phyloP scores from a whole-genome alignment of 2,329 filamentous ascomycete genomes.

The Ophidiomyces ophidiicola region DNA sequence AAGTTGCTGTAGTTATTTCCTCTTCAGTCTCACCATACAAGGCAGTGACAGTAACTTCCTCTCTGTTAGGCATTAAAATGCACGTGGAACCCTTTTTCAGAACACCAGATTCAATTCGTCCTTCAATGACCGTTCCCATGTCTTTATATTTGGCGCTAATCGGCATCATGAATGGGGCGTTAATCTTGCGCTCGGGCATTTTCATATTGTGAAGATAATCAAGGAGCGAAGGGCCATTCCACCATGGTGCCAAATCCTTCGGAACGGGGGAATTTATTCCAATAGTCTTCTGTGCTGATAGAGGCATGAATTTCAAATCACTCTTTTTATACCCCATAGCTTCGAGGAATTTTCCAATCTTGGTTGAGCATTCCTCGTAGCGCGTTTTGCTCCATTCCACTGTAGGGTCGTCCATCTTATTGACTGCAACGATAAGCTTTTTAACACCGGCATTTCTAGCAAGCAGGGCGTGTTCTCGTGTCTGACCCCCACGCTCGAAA shows the following conservation, averaged over 20 bases:
- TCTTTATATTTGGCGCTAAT: slow-evolving; percentile 93
- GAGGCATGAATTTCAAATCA: slow-evolving; percentile 89
- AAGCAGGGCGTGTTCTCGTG: slow-evolving; percentile 91
- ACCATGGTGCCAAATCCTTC: slow-evolving; percentile 66
- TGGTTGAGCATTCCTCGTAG: slow-evolving; percentile 84
- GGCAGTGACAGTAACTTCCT: slow-evolving; percentile 66
- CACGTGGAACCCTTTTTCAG: slow-evolving; percentile 79
- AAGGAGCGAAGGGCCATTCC: slow-evolving; percentile 75
- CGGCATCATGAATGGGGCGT: slow-evolving; percentile 99
- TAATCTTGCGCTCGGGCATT: slow-evolving; percentile 85
- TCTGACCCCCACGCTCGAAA: slow-evolving; percentile 93
- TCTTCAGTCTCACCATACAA: slow-evolving; percentile 95
- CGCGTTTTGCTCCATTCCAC: slow-evolving; percentile 91
- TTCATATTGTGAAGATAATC: slow-evolving; percentile 94
- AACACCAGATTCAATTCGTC: slow-evolving; percentile 90
- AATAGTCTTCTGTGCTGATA: slow-evolving; percentile 73
- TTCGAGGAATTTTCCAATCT: slow-evolving; percentile 79
- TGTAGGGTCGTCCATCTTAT: slow-evolving; percentile 98
- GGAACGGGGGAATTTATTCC: slow-evolving; percentile 84
- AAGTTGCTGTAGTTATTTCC: slow-evolving; percentile 67
- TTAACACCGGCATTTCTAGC: slow-evolving; percentile 98
- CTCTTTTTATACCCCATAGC: slow-evolving; percentile 91
- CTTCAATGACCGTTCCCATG: slow-evolving; percentile 94
- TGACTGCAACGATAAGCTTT: slow-evolving; percentile 87
- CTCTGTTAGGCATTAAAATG: slow-evolving; percentile 91